Percentiles rank a stretch among this genome's conserved stretches.
Evolutionary conservation across 2,329 filamentous ascomycete species (phyloP).

Genomic region (Intubia oerlemansii): DNA sequence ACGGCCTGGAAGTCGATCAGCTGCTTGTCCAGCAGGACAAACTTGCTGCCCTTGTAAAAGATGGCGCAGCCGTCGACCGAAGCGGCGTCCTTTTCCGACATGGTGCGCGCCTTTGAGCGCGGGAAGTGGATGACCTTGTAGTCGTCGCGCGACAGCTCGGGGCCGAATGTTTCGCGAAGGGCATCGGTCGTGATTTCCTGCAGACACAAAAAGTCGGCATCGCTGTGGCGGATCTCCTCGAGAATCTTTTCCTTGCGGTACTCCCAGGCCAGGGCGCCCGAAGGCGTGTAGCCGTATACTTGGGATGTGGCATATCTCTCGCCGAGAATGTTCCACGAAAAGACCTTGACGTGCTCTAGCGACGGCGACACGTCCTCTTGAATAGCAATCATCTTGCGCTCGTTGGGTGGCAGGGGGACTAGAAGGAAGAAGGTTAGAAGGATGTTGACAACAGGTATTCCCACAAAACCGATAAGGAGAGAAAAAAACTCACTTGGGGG

Average conservation of each 20-base stretch:
- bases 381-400: slow-evolving; percentile 61
- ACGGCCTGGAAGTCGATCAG: slow-evolving; percentile 80
- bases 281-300: slow-evolving; percentile 80
- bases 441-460: background rate
- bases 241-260: slow-evolving; percentile 68
- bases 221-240: slow-evolving; percentile 55
- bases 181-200: slow-evolving; percentile 88
- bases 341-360: slow-evolving; percentile 56
- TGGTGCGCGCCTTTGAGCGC: slow-evolving; percentile 74
- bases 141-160: slow-evolving; percentile 64
- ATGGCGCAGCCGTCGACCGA: slow-evolving; percentile 91
- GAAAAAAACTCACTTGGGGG: slow-evolving; percentile 47
- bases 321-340: slow-evolving; percentile 92
- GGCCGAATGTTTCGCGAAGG: slow-evolving; percentile 78
- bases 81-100: slow-evolving; percentile 73
- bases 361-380: slow-evolving; percentile 38
- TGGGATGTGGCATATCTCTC: slow-evolving; percentile 74
- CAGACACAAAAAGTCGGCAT: slow-evolving; percentile 78
- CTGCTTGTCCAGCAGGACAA: slow-evolving; percentile 82
- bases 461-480: slow-evolving; percentile 1
- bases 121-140: slow-evolving; percentile 93
- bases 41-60: slow-evolving; percentile 78
- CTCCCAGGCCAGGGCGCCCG: slow-evolving; percentile 65
- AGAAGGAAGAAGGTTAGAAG: slow-evolving; percentile 2
- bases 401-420: slow-evolving; percentile 60